These are phyloP conservation scores for Neurospora sp. DNA, from an alignment of 495 filamentous ascomycete genomes.

Conservation along the genomic window DNA sequence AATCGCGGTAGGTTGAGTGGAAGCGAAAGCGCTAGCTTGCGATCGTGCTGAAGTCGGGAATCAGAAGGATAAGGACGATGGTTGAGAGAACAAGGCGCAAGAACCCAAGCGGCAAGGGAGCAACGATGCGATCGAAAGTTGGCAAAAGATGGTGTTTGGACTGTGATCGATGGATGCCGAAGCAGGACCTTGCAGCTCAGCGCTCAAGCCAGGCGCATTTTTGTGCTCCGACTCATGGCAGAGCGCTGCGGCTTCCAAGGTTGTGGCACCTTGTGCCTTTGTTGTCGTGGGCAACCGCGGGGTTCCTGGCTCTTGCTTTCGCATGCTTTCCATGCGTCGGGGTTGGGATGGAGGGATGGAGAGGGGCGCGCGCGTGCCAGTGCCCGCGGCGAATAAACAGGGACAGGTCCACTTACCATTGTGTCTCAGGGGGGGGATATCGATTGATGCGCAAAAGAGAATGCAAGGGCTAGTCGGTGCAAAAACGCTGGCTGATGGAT, in stretches of 20 bases:
- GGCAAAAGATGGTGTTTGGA: neutral
- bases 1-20: neutral
- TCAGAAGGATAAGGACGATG: neutral
- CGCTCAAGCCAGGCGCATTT: neutral
- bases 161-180: neutral
- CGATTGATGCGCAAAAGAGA: neutral
- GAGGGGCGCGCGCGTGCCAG: neutral
- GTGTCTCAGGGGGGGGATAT: slow-evolving; percentile 15
- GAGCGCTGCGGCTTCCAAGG: neutral
- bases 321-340: neutral
- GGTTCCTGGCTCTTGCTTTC: slow-evolving; percentile 5
- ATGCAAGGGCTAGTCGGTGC: neutral
- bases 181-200: neutral
- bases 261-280: slow-evolving; percentile 3
- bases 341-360: neutral
- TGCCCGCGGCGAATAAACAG: neutral
- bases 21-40: neutral
- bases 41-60: neutral
- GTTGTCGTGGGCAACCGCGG: slow-evolving; percentile 19
- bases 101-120: neutral
- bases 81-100: neutral
- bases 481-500: neutral
- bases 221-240: neutral
- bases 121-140: neutral
- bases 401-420: slow-evolving; percentile 15